Percentiles rank a stretch among this genome's conserved stretches.
Conservation (phyloP, 495 filamentous ascomycete species). For the Daldinia childiae region DNA sequence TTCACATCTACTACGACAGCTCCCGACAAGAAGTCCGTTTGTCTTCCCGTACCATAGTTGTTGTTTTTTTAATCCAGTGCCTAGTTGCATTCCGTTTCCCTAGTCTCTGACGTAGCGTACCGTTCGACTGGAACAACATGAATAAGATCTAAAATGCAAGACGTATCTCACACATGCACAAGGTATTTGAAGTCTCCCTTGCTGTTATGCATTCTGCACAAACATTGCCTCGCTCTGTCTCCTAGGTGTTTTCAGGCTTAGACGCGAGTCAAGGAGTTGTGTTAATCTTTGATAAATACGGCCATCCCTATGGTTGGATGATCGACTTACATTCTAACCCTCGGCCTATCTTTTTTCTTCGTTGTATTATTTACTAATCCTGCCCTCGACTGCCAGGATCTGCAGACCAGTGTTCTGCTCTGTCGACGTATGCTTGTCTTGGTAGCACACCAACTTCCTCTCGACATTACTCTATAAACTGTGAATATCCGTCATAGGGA, state of each 20-base stretch:
- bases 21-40: conserved; percentile 36
- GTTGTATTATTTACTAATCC: conserved; percentile 32
- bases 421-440: conserved; percentile 26
- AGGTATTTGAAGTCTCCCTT: conserved; percentile 46
- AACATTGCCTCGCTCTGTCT: conserved; percentile 22
- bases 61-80: conserved; percentile 26
- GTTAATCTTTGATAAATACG: conserved; percentile 41
- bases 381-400: conserved; percentile 38
- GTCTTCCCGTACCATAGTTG: conserved; percentile 16
- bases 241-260: conserved; percentile 21
- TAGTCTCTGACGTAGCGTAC: conserved; percentile 37
- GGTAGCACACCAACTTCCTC: conserved; percentile 25
- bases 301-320: conserved; percentile 40
- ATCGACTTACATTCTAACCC: conserved; percentile 41
- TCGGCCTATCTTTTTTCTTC: conserved; percentile 37
- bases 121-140: conserved; percentile 38
- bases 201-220: conserved; percentile 47
- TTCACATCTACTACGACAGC: conserved; percentile 18
- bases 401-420: conserved; percentile 26
- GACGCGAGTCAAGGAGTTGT: conserved; percentile 36
- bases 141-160: conserved; percentile 35
- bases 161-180: conserved; percentile 39
- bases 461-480: conserved; percentile 43
- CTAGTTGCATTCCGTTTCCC: conserved; percentile 38
- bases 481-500: conserved; percentile 38